Base-by-base conservation (phyloP, 2,329 filamentous ascomycete species). In the Teratosphaeria zuluensis region DNA sequence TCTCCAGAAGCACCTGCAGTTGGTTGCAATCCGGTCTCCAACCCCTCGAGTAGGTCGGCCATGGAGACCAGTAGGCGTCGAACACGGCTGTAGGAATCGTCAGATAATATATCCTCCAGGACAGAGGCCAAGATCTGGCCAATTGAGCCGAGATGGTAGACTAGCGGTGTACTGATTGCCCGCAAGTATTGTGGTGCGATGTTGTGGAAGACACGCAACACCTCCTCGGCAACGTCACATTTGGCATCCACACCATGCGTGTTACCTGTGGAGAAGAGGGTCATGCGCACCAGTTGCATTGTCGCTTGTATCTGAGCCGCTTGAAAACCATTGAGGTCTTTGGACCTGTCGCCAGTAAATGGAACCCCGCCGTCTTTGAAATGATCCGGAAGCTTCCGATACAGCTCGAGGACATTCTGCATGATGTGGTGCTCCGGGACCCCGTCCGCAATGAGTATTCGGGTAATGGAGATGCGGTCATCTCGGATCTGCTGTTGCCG, bases 241-340 rank as follows among this genome's bases (percentile, higher is more conserved):
- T 77, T 78, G 56, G 75, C 69, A 38, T 77, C 71, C 4, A 79
- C 69, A 9, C 64, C 62, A 11, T 62, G 56, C 24, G 56, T 54
- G 31, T 54, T 57, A 48, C 56, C 63, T 14, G 63, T 59, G 16
- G 65, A 65, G 57, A 67, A 74, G 4, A 80, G 67, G 5, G 78
- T 72, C 72, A 80, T 80, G 16, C 78, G 75, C 3, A 80, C 71
- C 9, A 80, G 72, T 60, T 78, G 76, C 8, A 78, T 61, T 0
- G 78, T 80, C 0, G 77, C 77, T 55, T 76, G 73, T 19, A 80
- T 79, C 62, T 80, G 80, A 28, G 78, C 78, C 4, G 78, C 76
- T 62, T 81, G 78, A 35, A 80, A 80, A 1, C 76, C 74, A 59
- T 74, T 76, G 4, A 76, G 67, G 58, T 78, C 75, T 24, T 73